Base-by-base conservation (phyloP, 805 yeast genomes). In the Monosporozyma solicola region DNA sequence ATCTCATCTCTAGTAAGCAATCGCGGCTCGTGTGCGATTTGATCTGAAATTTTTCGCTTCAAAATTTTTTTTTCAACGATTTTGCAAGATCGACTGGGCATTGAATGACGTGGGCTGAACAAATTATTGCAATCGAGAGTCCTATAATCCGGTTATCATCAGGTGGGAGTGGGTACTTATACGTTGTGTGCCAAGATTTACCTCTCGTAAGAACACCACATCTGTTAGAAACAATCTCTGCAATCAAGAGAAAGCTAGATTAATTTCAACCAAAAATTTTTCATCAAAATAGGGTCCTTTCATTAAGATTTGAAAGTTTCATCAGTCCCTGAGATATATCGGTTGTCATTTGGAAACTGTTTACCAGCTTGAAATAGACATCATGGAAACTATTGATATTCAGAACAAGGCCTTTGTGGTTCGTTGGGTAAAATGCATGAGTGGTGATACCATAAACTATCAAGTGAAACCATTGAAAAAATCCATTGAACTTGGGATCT, bases 321-420 rank as follows among this genome's bases (percentile, higher is more conserved):
- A 27, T 35, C 13, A 35, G 6, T 7, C 39, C 15, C 39, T 35
- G 39, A 7, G 15, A 35, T 35, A 35, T 41, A 22, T 24, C 45
- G 45, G 25, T 22, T 13, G 45, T 37, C 1, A 37, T 37, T 37
- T 13, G 5, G 29, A 27, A 27, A 27, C 7, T 27, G 7, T 27
- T 5, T 27, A 41, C 6, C 47, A 24, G n/a, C 11, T 13, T 27
- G 32, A 33, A 33, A 27, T 25, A 24, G 27, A 8, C 37, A 29
- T 33, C 25, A 87, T 90, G 97, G 98, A 92, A 69, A 83, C 90
- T 2, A 78, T 94, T 49, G 97, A 92, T 69, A 82, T 94, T 25
- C 95, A 91, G 61, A 83, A 95, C 49, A 86, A 88, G 67, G 85
- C 94, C 53, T 92, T 87, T 63, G 80, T 90, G 56, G 87, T 91